Evolutionary conservation across 2,329 filamentous ascomycete genomes (phyloP).

Genomic region (Waltergamsia citrina): DNA sequence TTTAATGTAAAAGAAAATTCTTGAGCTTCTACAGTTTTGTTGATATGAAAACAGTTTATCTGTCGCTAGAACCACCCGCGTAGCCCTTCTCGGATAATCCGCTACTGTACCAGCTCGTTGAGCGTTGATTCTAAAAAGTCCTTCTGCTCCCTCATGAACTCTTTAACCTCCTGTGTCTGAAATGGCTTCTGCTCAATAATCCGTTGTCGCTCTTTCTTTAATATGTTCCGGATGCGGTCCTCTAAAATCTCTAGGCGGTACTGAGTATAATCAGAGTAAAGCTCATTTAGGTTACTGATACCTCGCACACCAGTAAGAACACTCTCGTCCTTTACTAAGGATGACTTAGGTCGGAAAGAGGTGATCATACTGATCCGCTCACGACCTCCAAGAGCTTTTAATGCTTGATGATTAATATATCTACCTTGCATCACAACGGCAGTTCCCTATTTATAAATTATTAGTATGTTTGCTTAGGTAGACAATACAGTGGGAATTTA

Average conservation of each 20-base stretch:
- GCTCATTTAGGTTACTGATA: constrained; percentile 45
- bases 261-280: constrained; percentile 52
- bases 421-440: constrained; percentile 58
- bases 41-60: too few relatives aligned
- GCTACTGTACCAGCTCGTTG: not conserved
- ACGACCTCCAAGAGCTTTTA: constrained; percentile 45
- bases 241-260: constrained; percentile 58
- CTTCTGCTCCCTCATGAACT: constrained; percentile 13
- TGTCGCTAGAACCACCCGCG: too few relatives aligned
- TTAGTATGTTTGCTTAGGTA: not conserved
- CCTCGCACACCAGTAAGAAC: constrained; percentile 49
- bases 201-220: constrained; percentile 7
- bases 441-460: constrained; percentile 31
- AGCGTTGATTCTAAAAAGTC: constrained; percentile 12
- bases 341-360: constrained; percentile 49
- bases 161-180: constrained; percentile 6
- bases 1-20: too few relatives aligned
- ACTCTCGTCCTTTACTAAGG: constrained; percentile 47
- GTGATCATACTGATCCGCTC: constrained; percentile 61
- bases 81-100: too few relatives aligned
- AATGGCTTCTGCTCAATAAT: constrained; percentile 8
- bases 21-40: too few relatives aligned
- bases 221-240: constrained; percentile 29
- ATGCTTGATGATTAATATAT: constrained; percentile 56
- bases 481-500: too few relatives aligned